Evolutionary conservation across 768 basidiomycete genomes (phyloP), one percentile per base, ranked within the genome.

Genomic region (Kwoniella sp.): DNA sequence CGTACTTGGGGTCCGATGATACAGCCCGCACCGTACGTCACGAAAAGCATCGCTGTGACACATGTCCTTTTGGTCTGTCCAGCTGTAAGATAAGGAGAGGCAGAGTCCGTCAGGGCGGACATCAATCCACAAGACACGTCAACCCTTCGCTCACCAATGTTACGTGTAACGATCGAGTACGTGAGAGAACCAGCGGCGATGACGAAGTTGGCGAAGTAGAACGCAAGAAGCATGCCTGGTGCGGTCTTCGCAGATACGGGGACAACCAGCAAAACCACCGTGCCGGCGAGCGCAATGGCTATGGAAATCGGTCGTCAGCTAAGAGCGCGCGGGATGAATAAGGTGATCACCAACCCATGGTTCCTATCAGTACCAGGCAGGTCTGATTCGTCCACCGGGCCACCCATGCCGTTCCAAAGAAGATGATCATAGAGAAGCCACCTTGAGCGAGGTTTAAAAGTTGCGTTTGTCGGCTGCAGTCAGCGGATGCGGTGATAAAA

Each of bases 51-150:
- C 31, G 82, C 82, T 11, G 84, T 83, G 0, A 83, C 82, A 11
- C 84, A 76, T 25, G 83, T 84, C 73, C 85, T 85, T 70, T 86
- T 86, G n/a, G 84, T 82, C 29, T 84, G 83, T 73, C 85, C 85
- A 7, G 78, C 84, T 59, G 83, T 3, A 13, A n/a, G 17, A 61
- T 5, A 7, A 38, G 47, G 9, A 34, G 38, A 17, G 15, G 31
- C 53, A 53, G n/a, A 8, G 13, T 17, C 28, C 55, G 31, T 51
- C 23, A 51, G 9, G n/a, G 22, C 50, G 5, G 8, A 45, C 11
- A 17, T 45, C 41, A 45, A 15, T 17, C 25, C 23, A 54, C 4
- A 3, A 34, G 34, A 8, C 20, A 50, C 2, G 1, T 52, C 9
- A 53, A 13, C n/a, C 28, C 53, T 55, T 8, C 4, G 30, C 62